These are phyloP conservation scores for Lentinula raphanica DNA, from an alignment of 768 basidiomycete genomes.

Conservation along the genomic window DNA sequence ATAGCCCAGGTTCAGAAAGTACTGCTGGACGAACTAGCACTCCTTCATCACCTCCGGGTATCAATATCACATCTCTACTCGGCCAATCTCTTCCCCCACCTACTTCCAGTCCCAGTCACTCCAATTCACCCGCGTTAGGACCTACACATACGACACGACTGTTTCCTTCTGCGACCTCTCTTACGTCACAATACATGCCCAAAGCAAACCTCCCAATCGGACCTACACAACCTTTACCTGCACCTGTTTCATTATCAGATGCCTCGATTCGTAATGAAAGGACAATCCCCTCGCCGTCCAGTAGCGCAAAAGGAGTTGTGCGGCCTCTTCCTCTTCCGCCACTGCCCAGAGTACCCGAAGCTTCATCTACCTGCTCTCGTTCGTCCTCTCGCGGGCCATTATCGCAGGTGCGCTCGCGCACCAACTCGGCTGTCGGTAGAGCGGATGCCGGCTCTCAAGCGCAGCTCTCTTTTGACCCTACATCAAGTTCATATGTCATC, in stretches of 20 bases:
- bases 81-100: neutral
- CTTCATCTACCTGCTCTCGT: neutral
- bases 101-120: neutral
- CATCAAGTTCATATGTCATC: slow-evolving; percentile 6
- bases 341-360: neutral
- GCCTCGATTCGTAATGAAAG: neutral
- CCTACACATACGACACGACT: neutral
- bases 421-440: neutral
- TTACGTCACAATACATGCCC: neutral
- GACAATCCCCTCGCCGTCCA: neutral
- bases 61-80: neutral
- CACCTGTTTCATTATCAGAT: neutral
- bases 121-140: neutral
- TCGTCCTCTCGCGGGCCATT: neutral
- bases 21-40: no score
- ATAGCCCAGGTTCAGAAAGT: neutral
- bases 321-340: slow-evolving; percentile 1
- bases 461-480: slow-evolving; percentile 3
- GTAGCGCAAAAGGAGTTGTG: neutral
- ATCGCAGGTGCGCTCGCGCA: neutral
- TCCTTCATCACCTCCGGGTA: neutral
- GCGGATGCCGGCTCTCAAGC: neutral
- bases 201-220: slow-evolving; percentile 3
- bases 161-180: neutral
- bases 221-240: neutral